Evolutionary conservation across 1,284 basidiomycete genomes (phyloP).

Genomic region (Polyporus tsugae): DNA sequence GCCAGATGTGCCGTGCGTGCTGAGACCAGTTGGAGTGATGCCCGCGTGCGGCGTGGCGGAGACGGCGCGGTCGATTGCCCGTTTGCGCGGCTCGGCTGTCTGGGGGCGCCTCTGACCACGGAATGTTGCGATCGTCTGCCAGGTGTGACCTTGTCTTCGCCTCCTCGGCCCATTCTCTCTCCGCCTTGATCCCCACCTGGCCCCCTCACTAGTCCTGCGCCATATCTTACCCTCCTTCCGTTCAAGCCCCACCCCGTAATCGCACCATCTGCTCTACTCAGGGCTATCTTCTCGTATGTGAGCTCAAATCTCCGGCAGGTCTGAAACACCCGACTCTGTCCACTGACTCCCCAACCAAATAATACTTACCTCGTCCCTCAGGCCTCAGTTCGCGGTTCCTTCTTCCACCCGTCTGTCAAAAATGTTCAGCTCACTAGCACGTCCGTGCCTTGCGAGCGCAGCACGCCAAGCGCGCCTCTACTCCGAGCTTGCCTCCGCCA

Average conservation of each 20-base stretch:
- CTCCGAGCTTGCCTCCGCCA: constrained; percentile 20
- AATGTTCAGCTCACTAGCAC: constrained; percentile 29
- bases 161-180: constrained; percentile 9
- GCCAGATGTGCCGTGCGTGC: constrained; percentile 2
- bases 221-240: not conserved
- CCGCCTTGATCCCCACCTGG: not conserved
- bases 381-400: not conserved
- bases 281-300: constrained; percentile 8
- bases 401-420: constrained; percentile 3
- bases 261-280: constrained; percentile 1
- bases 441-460: constrained; percentile 17
- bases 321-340: not conserved
- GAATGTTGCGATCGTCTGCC: constrained; percentile 1
- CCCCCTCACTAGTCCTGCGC: not conserved
- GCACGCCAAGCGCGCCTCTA: constrained; percentile 25
- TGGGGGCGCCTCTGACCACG: constrained; percentile 7
- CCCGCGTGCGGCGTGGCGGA: not conserved
- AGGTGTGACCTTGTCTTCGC: constrained; percentile 3
- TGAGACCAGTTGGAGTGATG: constrained; percentile 12
- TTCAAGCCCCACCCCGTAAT: not conserved
- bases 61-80: not conserved
- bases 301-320: not conserved
- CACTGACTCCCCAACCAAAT: constrained; percentile 3
- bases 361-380: not conserved
- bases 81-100: constrained; percentile 14